A percentile compares a stretch with the other conserved stretches of the same genome.
These are phyloP conservation scores for Aspergillus viridinutans DNA, from an alignment of 2,329 filamentous ascomycete genomes.

Conservation along the genomic window DNA sequence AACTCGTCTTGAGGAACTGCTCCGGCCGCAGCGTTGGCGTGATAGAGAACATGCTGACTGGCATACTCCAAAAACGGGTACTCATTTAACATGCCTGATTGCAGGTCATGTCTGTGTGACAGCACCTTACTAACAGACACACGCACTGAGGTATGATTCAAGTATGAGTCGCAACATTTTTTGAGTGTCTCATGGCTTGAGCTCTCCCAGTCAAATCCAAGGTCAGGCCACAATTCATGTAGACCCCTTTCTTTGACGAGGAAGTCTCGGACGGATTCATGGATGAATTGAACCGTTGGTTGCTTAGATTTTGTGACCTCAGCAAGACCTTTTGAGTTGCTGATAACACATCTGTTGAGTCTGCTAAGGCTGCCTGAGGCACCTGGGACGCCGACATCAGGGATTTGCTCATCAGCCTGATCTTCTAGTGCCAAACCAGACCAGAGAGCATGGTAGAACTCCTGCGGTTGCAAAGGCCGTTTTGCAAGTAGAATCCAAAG, in stretches of 20 bases:
- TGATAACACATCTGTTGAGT: slow-evolving; percentile 13
- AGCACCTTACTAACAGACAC: neutral
- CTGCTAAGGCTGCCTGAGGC: neutral
- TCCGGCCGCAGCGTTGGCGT: slow-evolving; percentile 21
- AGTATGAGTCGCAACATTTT: slow-evolving; percentile 19
- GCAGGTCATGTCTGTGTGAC: neutral
- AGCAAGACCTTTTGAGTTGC: slow-evolving; percentile 29
- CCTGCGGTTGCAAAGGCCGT: neutral
- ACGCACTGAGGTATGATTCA: neutral
- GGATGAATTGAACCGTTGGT: slow-evolving; percentile 32
- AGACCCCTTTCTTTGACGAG: slow-evolving; percentile 28
- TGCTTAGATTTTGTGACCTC: slow-evolving; percentile 21
- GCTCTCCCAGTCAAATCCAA: slow-evolving; percentile 20
- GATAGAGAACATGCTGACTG: slow-evolving; percentile 21
- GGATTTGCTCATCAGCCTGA: slow-evolving; percentile 1
- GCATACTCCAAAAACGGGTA: slow-evolving; percentile 41
- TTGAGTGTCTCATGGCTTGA: slow-evolving; percentile 44
- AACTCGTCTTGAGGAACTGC: slow-evolving; percentile 17
- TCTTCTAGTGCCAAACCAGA: slow-evolving; percentile 5
- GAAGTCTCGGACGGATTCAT: slow-evolving; percentile 34
- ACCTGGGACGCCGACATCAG: slow-evolving; percentile 4
- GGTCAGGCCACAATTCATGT: slow-evolving; percentile 28
- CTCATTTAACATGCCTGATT: neutral
- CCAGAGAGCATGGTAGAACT: slow-evolving; percentile 17
- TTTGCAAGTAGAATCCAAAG: slow-evolving; percentile 52